phyloP scores from a whole-genome alignment of 768 basidiomycete species.

The Suillus fuscotomentosus region DNA sequence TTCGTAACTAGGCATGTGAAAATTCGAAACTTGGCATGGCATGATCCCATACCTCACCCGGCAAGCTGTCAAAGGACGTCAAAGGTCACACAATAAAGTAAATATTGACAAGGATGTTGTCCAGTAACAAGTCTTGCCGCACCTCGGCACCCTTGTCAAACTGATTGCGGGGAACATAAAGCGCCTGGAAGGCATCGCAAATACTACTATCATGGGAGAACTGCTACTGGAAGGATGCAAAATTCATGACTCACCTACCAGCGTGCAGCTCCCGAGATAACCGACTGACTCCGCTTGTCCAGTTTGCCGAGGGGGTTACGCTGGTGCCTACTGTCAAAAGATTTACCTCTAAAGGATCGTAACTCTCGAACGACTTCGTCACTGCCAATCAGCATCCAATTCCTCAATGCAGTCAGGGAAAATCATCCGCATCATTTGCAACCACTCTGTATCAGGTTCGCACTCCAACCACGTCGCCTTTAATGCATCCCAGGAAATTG shows the following conservation, averaged over 20 bases:
- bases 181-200: background rate
- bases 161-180: background rate
- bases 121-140: background rate
- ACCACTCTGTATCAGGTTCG: background rate
- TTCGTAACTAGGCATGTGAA: background rate
- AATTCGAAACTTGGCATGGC: background rate
- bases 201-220: background rate
- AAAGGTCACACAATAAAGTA: background rate
- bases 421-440: background rate
- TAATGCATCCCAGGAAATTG: background rate
- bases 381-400: background rate
- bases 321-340: background rate
- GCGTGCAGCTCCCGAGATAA: background rate
- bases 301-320: background rate
- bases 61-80: background rate
- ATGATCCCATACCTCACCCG: background rate
- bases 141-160: background rate
- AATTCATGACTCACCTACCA: background rate
- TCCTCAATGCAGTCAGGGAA: background rate
- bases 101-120: background rate
- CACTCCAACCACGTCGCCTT: background rate
- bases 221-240: background rate
- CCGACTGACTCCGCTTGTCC: background rate
- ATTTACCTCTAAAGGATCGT: background rate
- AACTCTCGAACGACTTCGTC: background rate